A percentile compares a stretch with the other conserved stretches of the same genome.
These are phyloP conservation scores for Paragyromitra xinjiangensis DNA, from an alignment of 495 filamentous ascomycete species.

Conservation along the genomic window DNA sequence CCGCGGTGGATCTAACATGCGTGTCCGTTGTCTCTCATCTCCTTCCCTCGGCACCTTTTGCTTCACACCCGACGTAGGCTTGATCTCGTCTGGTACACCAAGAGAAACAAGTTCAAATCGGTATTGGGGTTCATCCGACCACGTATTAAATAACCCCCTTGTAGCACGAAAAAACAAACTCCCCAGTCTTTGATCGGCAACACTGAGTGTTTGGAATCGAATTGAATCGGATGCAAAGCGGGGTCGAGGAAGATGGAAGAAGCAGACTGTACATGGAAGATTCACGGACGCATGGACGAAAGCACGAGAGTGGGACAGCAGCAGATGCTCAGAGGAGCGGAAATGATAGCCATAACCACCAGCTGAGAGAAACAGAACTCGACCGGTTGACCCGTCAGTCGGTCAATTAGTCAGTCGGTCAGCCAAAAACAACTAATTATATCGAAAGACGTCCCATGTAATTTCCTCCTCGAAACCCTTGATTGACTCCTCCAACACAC, in stretches of 20 bases:
- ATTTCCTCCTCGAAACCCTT: not conserved
- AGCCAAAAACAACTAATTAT: not conserved
- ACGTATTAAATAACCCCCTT: not conserved
- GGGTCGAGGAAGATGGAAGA: not conserved
- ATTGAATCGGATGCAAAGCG: not conserved
- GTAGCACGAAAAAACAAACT: conserved; percentile 1
- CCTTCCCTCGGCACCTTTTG: not conserved
- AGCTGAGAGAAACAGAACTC: too few species aligned
- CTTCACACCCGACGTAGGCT: not conserved
- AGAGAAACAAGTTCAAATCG: not conserved
- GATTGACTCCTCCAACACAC: not conserved
- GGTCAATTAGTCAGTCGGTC: not conserved
- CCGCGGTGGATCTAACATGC: not conserved
- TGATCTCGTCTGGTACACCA: not conserved
- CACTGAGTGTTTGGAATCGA: not conserved
- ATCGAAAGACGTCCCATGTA: not conserved
- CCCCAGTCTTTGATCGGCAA: not conserved
- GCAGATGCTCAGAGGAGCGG: not conserved
- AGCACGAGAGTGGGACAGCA: not conserved
- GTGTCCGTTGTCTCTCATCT: not conserved
- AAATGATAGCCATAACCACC: not conserved
- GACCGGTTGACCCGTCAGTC: not conserved
- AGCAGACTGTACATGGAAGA: not conserved
- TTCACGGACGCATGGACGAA: not conserved
- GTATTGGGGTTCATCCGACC: not conserved